phyloP scores from a whole-genome alignment of 352 stramenopile species.

The Pythium brachiatum region DNA sequence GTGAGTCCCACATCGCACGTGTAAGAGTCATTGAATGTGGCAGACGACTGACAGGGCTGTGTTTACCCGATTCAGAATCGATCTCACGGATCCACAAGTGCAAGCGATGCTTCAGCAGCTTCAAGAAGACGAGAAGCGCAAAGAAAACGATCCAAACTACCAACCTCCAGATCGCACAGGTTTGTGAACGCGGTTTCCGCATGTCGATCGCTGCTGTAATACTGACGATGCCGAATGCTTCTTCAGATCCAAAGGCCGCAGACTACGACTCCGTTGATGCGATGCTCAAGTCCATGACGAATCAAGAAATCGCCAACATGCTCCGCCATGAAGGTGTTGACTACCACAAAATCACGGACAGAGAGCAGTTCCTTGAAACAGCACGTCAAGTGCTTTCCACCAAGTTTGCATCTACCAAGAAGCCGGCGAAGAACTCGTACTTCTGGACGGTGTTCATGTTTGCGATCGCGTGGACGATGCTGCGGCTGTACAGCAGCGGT shows the following conservation, averaged over 20 bases:
- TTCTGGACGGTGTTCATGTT: conserved; percentile 56
- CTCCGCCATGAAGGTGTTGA: conserved; percentile 66
- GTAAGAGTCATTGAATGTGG: neutral
- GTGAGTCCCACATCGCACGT: conserved; percentile 24
- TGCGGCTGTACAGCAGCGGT: conserved; percentile 70
- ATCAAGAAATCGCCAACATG: conserved; percentile 62
- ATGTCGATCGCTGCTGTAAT: neutral
- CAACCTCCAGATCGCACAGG: conserved; percentile 15
- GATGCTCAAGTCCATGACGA: conserved; percentile 75
- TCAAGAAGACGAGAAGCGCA: conserved; percentile 61
- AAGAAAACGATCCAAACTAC: conserved; percentile 27
- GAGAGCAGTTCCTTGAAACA: conserved; percentile 71
- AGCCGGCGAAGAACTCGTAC: conserved; percentile 39
- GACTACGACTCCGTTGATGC: conserved; percentile 57
- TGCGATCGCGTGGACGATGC: conserved; percentile 58
- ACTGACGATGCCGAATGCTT: neutral
- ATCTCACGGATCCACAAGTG: conserved; percentile 65
- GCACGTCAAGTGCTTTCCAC: conserved; percentile 59
- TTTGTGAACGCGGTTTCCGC: neutral
- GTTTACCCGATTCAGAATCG: conserved; percentile 42
- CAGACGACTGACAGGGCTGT: neutral
- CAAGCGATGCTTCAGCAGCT: conserved; percentile 82
- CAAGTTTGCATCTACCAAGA: conserved; percentile 37
- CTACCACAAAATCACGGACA: conserved; percentile 72
- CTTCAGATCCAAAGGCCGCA: conserved; percentile 7